Conservation (phyloP, 2,329 filamentous ascomycete genomes). For the Trichoderma polysporum region DNA sequence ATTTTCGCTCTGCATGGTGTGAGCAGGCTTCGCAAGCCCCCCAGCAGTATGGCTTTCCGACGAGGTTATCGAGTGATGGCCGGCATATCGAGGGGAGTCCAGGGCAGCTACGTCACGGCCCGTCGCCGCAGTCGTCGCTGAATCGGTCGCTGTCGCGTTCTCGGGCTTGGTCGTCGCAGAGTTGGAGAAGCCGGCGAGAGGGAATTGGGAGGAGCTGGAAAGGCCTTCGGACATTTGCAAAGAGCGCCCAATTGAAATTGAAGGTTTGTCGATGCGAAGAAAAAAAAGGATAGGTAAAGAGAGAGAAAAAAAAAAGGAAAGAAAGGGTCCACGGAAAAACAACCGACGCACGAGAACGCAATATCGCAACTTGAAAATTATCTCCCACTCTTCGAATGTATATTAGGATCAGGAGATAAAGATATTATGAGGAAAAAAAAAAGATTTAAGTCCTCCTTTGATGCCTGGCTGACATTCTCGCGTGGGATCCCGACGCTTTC, state of each 20-base stretch:
- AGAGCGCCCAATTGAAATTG: conserved; percentile 1
- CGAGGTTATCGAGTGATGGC: conserved; percentile 29
- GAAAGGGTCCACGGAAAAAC: background rate
- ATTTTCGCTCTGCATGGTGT: conserved; percentile 40
- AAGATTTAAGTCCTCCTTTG: background rate
- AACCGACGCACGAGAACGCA: background rate
- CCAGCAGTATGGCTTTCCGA: conserved; percentile 30
- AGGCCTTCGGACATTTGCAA: conserved; percentile 21
- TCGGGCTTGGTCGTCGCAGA: conserved; percentile 21
- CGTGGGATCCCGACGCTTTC: conserved; percentile 5
- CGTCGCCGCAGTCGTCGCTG: conserved; percentile 24
- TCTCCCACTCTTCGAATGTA: background rate
- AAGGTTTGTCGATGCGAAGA: background rate
- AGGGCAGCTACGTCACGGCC: conserved; percentile 17
- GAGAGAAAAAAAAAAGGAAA: background rate
- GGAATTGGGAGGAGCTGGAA: conserved; percentile 17
- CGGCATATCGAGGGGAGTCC: conserved; percentile 38
- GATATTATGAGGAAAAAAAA: background rate
- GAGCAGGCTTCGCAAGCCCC: conserved; percentile 25
- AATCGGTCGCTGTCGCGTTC: conserved; percentile 21
- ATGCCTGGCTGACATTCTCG: conserved; percentile 8
- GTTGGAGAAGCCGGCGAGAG: conserved; percentile 17
- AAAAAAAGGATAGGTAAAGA: background rate
- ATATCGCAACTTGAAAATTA: background rate
- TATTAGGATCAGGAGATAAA: background rate